Evolutionary conservation across 345 rosid species (phyloP), one percentile per base, ranked within the genome.

Genomic region (Hypericum perforatum): DNA sequence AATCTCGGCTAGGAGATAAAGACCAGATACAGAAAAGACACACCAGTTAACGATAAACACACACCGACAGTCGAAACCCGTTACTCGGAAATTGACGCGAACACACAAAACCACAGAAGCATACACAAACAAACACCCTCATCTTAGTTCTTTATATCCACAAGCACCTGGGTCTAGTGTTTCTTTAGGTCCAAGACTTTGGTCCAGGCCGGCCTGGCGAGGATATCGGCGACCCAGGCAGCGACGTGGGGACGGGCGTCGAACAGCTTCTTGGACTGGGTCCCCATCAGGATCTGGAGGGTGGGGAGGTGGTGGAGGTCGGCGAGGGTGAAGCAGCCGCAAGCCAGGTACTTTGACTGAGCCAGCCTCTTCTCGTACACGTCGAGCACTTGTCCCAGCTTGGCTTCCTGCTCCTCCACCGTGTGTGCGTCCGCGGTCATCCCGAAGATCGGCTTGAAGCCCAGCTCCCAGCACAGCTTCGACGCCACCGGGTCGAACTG

Each of bases 321-420:
- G 39, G 81, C 86, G 59, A 73, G n/a, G 46, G 72, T 68, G 71
- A 73, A 78, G 43, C 56, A 41, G n/a, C 71, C 73, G 0, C 81
- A 65, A 0, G 63, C 76, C 9, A 81, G 48, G 57, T 68, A 74
- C 16, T 63, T 68, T 9, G 47, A 61, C 39, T 64, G 45, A 0
- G 63, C 22, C 43, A 75, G 49, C 64, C 78, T 63, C 4, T 63
- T 56, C 64, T 77, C 81, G 44, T 75, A 81, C 11, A 81, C 66
- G 48, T 75, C 86, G 15, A 78, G 65, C 13, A 81, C 81, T 16
- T 69, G 69, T 0, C 8, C 69, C 3, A 78, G 65, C 51, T 65
- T 76, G 6, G 16, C 60, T 39, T 52, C 42, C 14, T 66, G 71
- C 0, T 64, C 63, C 62, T 70, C 63, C 0, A 63, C 60, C 8